Evolutionary conservation across 345 rosid species (phyloP).

Genomic region (Syzygium aqueum): DNA sequence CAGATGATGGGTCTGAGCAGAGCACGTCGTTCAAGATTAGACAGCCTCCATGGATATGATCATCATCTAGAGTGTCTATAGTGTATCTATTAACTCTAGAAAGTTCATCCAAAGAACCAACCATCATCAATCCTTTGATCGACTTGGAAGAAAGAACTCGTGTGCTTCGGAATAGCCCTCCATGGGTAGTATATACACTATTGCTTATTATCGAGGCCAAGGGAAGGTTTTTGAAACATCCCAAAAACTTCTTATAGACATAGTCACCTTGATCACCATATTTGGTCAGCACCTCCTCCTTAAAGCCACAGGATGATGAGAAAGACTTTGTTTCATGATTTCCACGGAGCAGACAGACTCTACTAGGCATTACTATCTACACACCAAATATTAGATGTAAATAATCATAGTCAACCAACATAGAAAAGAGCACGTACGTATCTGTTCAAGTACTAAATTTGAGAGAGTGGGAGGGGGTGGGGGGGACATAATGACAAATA

Average conservation of each 20-base stretch:
- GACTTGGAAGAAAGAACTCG: background rate
- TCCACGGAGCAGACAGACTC: background rate
- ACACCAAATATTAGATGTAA: background rate
- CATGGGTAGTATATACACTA: background rate
- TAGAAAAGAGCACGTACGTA: background rate
- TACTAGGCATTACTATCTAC: background rate
- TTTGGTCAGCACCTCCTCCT: background rate
- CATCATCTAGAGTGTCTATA: background rate
- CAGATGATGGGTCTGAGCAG: background rate
- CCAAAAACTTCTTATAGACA: background rate
- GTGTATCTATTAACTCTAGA: background rate
- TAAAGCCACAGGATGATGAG: background rate
- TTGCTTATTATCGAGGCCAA: background rate
- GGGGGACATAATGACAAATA: background rate
- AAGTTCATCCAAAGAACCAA: background rate
- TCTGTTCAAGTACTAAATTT: background rate
- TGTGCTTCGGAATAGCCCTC: background rate
- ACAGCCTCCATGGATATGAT: background rate
- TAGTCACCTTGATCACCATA: background rate
- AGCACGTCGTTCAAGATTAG: background rate
- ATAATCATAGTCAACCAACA: background rate
- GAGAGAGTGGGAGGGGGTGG: background rate
- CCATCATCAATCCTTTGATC: background rate
- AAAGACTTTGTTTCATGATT: background rate
- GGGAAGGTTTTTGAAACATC: background rate